Evolutionary conservation across 192 early-diverging fungal species (phyloP).

Genomic region (Entomortierella chlamydospora): DNA sequence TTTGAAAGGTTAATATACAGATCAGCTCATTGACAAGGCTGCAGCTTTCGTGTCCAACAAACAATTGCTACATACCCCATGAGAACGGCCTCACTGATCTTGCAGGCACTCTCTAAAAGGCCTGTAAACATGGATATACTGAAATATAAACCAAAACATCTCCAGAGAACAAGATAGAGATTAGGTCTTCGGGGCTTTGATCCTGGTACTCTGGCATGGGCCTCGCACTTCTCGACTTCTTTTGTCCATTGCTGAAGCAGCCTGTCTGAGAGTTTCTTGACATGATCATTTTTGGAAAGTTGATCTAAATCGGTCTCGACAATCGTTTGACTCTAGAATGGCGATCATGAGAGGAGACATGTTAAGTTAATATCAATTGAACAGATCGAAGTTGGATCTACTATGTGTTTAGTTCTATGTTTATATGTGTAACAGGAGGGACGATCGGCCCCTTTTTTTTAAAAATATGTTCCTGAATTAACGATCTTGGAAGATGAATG

Average conservation of each 20-base stretch:
- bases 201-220: conserved; percentile 19
- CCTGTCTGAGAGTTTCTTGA: conserved; percentile 40
- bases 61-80: conserved; percentile 42
- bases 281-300: conserved; percentile 43
- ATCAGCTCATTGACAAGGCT: neutral
- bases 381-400: too few relatives aligned
- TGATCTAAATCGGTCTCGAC: conserved; percentile 46
- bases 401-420: too few relatives aligned
- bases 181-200: conserved; percentile 31
- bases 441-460: neutral
- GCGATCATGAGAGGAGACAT: neutral
- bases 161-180: conserved; percentile 33
- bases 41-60: neutral
- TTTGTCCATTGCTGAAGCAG: conserved; percentile 39
- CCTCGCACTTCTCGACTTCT: conserved; percentile 29
- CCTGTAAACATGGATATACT: conserved; percentile 37
- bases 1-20: neutral
- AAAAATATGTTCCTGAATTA: too few relatives aligned
- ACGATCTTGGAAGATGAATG: neutral
- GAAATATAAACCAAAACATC: conserved; percentile 51
- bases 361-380: neutral
- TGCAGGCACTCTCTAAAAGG: conserved; percentile 40
- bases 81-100: conserved; percentile 57
- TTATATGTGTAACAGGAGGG: too few relatives aligned
- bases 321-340: conserved; percentile 31